Conservation (phyloP, 768 basidiomycete species). For the Lactarius pseudohatsudake region DNA sequence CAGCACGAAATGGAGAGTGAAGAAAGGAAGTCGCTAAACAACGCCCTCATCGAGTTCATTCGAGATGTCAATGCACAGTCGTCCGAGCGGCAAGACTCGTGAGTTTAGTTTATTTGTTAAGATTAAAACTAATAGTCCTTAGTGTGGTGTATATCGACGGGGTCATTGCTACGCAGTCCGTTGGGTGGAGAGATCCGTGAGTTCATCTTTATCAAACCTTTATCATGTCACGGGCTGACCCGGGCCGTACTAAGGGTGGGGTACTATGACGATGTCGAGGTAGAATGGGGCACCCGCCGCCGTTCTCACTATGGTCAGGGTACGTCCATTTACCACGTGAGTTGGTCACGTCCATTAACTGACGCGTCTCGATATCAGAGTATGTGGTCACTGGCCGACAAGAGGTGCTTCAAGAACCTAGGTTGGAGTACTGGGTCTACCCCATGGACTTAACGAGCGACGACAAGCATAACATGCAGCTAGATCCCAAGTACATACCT, state of each 20-base stretch:
- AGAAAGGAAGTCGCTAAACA: neutral
- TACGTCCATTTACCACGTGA: neutral
- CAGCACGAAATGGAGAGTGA: slow-evolving; percentile 14
- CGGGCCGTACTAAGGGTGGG: neutral
- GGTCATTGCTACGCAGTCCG: neutral
- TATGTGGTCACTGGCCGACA: slow-evolving; percentile 18
- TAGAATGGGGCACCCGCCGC: neutral
- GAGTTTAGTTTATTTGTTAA: neutral
- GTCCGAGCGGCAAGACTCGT: slow-evolving; percentile 8
- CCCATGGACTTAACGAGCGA: slow-evolving; percentile 15
- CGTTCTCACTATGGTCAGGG: slow-evolving; percentile 11
- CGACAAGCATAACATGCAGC: slow-evolving; percentile 19
- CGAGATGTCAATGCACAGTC: slow-evolving; percentile 11
- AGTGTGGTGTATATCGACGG: slow-evolving; percentile 10
- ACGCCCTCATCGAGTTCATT: slow-evolving; percentile 9
- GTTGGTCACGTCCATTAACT: neutral
- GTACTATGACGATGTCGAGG: neutral
- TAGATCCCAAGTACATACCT: slow-evolving; percentile 20
- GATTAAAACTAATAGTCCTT: neutral
- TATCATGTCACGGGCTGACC: neutral
- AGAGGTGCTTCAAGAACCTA: slow-evolving; percentile 3
- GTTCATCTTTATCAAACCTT: neutral
- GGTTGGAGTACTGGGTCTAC: slow-evolving; percentile 7
- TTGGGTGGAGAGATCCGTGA: slow-evolving; percentile 8
- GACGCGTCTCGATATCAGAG: neutral